A percentile compares a stretch with the other conserved stretches of the same genome.
These are phyloP conservation scores for Cladosporium sp. DNA, from an alignment of 2,329 filamentous ascomycete species.

Conservation along the genomic window DNA sequence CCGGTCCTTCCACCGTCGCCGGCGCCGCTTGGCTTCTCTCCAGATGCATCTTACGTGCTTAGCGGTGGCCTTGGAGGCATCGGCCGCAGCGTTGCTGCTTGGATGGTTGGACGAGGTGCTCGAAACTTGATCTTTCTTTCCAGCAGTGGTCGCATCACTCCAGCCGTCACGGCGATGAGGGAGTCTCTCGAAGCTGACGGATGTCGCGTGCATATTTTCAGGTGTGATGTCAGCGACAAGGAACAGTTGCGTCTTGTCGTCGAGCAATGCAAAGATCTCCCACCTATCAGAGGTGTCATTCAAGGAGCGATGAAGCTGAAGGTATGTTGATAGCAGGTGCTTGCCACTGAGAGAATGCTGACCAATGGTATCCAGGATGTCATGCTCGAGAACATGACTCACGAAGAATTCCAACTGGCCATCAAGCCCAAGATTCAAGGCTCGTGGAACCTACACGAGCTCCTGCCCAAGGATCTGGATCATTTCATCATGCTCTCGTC, in stretches of 20 bases:
- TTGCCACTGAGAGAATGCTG: not conserved
- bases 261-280: not conserved
- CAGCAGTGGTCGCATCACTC: not conserved
- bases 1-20: conserved; percentile 2
- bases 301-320: conserved; percentile 34
- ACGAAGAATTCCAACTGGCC: conserved; percentile 25
- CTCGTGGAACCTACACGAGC: conserved; percentile 32
- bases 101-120: not conserved
- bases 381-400: conserved; percentile 32
- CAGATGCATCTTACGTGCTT: not conserved
- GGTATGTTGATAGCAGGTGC: not conserved
- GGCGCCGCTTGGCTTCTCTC: not conserved
- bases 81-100: not conserved
- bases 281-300: conserved; percentile 26
- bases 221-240: conserved; percentile 9
- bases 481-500: conserved; percentile 38
- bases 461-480: conserved; percentile 30
- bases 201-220: not conserved
- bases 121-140: conserved; percentile 8
- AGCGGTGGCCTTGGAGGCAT: conserved; percentile 16
- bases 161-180: not conserved
- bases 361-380: conserved; percentile 34
- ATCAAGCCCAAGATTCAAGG: conserved; percentile 34
- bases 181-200: not conserved
- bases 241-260: not conserved